phyloP scores from a whole-genome alignment of 2,329 filamentous ascomycete genomes.

The Periconia digitata region DNA sequence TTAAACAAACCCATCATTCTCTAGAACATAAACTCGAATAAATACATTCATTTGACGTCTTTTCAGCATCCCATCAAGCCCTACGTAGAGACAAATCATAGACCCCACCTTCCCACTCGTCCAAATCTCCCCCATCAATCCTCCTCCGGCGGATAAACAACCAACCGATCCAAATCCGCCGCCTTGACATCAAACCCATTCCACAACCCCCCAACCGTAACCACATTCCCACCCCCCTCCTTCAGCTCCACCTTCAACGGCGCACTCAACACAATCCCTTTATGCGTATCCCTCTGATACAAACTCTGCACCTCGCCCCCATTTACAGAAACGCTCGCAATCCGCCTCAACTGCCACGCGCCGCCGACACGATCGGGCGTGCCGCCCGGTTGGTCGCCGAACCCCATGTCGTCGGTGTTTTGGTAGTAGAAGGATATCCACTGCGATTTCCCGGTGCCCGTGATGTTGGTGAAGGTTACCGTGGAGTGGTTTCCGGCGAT shows the following conservation, averaged over 20 bases:
- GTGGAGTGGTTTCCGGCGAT: constrained; percentile 60
- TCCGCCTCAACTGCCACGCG: constrained; percentile 60
- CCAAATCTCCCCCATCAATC: constrained; percentile 7
- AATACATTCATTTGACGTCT: no score
- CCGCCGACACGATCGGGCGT: constrained; percentile 62
- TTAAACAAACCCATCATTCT: no score
- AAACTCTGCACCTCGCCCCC: constrained; percentile 54
- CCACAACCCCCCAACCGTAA: constrained; percentile 59
- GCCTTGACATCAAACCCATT: constrained; percentile 61
- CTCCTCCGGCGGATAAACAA: constrained; percentile 61
- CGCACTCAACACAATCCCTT: constrained; percentile 61
- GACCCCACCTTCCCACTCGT: no score
- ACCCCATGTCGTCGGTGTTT: constrained; percentile 64
- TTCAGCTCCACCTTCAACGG: constrained; percentile 57
- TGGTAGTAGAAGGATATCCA: constrained; percentile 63
- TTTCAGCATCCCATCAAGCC: no score
- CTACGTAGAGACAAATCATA: no score
- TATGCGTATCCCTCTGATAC: constrained; percentile 59
- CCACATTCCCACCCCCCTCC: constrained; percentile 59
- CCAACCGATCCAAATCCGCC: constrained; percentile 60
- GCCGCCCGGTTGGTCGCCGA: constrained; percentile 56
- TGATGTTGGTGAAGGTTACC: constrained; percentile 53
- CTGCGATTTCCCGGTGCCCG: constrained; percentile 55
- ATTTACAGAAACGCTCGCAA: constrained; percentile 63
- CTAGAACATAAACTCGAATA: no score